Evolutionary conservation across 495 filamentous ascomycete genomes (phyloP).

Genomic region (Lophiostoma macrostomum): DNA sequence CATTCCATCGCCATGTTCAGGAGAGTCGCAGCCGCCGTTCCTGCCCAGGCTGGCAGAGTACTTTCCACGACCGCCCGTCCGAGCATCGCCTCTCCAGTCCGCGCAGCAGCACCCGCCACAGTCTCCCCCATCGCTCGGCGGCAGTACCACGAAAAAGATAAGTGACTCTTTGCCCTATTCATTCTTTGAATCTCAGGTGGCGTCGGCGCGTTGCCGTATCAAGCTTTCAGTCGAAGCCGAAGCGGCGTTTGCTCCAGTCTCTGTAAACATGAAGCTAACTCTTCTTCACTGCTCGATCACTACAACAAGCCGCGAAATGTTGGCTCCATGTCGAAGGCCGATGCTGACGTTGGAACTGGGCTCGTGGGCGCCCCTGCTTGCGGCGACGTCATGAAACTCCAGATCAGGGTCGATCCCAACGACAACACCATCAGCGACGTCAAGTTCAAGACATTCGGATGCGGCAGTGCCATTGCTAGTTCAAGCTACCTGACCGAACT

Average conservation of each 20-base stretch:
- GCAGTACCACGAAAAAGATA: slow-evolving; percentile 64
- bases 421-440: slow-evolving; percentile 90
- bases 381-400: slow-evolving; percentile 98
- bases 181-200: neutral
- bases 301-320: slow-evolving; percentile 93
- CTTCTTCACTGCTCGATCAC: slow-evolving; percentile 72
- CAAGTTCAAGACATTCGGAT: slow-evolving; percentile 98
- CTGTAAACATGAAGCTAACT: slow-evolving; percentile 43
- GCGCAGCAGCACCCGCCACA: slow-evolving; percentile 27
- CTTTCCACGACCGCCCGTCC: slow-evolving; percentile 24
- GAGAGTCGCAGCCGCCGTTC: slow-evolving; percentile 27
- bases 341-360: slow-evolving; percentile 88
- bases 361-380: slow-evolving; percentile 90
- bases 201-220: neutral
- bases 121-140: slow-evolving; percentile 37
- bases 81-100: slow-evolving; percentile 30
- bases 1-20: slow-evolving; percentile 26
- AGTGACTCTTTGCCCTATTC: slow-evolving; percentile 36
- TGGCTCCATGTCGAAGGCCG: slow-evolving; percentile 83
- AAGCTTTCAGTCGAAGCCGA: slow-evolving; percentile 20
- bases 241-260: too few species aligned
- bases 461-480: slow-evolving; percentile 90
- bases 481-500: slow-evolving; percentile 89
- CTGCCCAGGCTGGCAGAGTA: slow-evolving; percentile 27
- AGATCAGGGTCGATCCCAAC: slow-evolving; percentile 91